These are phyloP conservation scores for Chenopodium quinoa DNA, from an alignment of 148 eudicot species.

Conservation along the genomic window DNA sequence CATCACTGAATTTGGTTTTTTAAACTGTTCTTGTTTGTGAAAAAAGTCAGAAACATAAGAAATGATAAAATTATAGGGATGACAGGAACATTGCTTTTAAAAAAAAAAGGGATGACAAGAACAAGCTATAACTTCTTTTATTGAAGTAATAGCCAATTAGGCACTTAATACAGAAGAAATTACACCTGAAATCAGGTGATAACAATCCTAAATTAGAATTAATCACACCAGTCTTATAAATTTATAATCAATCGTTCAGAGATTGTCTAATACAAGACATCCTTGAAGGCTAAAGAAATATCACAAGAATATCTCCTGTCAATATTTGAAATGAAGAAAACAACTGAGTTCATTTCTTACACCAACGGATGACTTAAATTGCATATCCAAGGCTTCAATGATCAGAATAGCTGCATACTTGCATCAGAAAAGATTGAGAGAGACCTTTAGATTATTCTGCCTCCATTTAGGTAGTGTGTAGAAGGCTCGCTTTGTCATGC, in stretches of 20 bases:
- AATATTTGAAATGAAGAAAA: neutral
- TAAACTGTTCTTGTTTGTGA: neutral
- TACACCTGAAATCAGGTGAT: too few relatives aligned
- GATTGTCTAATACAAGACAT: too few relatives aligned
- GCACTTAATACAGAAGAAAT: too few relatives aligned
- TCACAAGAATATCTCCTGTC: neutral
- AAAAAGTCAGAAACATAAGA: too few relatives aligned
- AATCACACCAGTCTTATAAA: too few relatives aligned
- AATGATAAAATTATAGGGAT: too few relatives aligned
- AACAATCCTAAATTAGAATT: too few relatives aligned
- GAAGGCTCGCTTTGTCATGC: slow-evolving; percentile 37
- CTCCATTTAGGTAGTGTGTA: slow-evolving; percentile 43
- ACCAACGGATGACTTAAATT: neutral
- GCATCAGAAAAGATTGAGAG: slow-evolving; percentile 36
- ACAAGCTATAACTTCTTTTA: too few relatives aligned
- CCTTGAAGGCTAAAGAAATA: neutral
- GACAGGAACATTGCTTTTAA: too few relatives aligned
- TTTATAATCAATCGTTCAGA: too few relatives aligned
- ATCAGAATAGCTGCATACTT: neutral
- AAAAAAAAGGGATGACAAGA: too few relatives aligned
- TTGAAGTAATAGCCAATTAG: too few relatives aligned
- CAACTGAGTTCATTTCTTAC: neutral
- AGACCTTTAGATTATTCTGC: slow-evolving; percentile 39
- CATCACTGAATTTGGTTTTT: neutral
- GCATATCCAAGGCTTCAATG: neutral